These are phyloP conservation scores for Kentomonas sorsogonicus DNA, from an alignment of 208 protist species.

Conservation along the genomic window DNA sequence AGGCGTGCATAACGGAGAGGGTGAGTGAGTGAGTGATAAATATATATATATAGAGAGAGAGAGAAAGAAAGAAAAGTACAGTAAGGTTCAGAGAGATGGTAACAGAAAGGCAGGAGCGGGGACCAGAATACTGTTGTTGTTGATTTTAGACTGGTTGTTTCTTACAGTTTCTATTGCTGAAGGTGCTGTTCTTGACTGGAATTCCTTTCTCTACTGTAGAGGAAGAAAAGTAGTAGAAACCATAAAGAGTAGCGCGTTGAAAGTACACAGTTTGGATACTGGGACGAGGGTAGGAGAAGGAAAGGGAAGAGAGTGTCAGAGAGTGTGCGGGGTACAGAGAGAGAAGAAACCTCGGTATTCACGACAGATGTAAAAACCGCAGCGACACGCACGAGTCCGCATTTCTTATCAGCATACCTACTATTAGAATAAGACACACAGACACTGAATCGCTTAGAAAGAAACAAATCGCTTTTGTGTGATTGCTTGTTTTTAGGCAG, in stretches of 20 bases:
- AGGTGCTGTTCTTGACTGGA: background rate
- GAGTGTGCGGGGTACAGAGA: too few species aligned
- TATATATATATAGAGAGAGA: background rate
- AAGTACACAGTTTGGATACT: too few species aligned
- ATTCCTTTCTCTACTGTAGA: background rate
- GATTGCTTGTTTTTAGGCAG: background rate
- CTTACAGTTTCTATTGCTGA: background rate
- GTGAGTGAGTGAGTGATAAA: too few species aligned
- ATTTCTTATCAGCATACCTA: too few species aligned
- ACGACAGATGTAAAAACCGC: too few species aligned
- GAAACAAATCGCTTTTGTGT: background rate
- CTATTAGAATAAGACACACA: background rate
- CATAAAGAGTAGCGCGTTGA: too few species aligned
- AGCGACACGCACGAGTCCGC: too few species aligned
- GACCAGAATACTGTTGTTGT: background rate
- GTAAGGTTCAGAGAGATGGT: background rate
- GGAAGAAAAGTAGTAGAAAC: background rate
- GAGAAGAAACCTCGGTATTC: too few species aligned
- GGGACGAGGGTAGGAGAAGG: too few species aligned
- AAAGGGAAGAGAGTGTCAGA: too few species aligned
- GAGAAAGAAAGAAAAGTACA: constrained; percentile 8
- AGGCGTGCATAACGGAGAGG: too few species aligned
- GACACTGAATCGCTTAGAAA: background rate
- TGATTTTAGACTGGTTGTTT: background rate
- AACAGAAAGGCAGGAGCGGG: background rate